Percentiles rank a stretch among this genome's conserved stretches.
These are phyloP conservation scores for Pleurotus cornucopiae DNA, from an alignment of 768 basidiomycete species.

Conservation along the genomic window DNA sequence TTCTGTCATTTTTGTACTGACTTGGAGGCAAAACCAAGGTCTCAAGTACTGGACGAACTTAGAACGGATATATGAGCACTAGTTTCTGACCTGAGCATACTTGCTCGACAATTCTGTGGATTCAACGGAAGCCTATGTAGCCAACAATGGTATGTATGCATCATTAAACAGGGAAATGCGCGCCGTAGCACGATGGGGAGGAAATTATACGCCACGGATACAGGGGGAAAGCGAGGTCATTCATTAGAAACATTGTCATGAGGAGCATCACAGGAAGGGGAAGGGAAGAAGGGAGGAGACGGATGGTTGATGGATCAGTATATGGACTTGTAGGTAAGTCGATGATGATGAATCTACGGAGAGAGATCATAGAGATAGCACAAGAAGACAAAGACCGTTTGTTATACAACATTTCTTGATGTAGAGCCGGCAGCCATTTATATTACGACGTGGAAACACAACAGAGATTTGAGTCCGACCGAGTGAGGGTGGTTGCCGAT, in stretches of 20 bases:
- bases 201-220: constrained; percentile 3
- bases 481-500: not conserved
- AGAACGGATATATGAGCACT: no score
- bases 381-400: not conserved
- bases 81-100: no score
- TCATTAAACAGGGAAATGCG: no score
- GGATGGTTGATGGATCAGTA: not conserved
- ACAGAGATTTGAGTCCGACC: not conserved
- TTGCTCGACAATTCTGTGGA: no score
- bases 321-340: not conserved
- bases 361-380: not conserved
- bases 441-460: not conserved
- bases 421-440: not conserved
- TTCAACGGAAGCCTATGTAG: no score
- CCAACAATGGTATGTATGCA: no score
- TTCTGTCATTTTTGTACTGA: no score
- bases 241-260: no score
- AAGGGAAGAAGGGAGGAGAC: no score
- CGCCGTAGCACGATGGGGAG: not conserved
- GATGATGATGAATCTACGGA: not conserved
- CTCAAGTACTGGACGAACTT: no score
- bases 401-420: constrained; percentile 6
- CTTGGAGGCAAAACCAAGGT: no score
- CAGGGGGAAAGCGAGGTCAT: not conserved
- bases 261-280: no score